A percentile compares a stretch with the other conserved stretches of the same genome.
phyloP scores from a whole-genome alignment of 305 asterid genomes.

The Salvia sclarea region DNA sequence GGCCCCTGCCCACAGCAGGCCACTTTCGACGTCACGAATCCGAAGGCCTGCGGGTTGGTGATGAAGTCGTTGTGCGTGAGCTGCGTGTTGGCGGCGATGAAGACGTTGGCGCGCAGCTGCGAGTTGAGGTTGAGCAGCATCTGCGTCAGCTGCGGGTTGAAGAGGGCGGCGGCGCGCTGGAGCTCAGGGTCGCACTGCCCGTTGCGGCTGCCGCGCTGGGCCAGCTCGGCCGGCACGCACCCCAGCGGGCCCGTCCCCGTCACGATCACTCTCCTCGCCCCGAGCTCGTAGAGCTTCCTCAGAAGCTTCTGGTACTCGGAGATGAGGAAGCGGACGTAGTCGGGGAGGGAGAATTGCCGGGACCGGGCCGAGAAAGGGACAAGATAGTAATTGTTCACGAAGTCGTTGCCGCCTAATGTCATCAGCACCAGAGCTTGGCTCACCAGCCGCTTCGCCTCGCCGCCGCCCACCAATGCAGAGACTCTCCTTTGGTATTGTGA shows the following conservation, averaged over 20 bases:
- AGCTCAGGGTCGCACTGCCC: conserved; percentile 54
- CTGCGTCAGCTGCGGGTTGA: conserved; percentile 48
- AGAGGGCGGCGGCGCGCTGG: conserved; percentile 48
- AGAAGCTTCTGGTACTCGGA: conserved; percentile 63
- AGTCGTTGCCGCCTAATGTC: conserved; percentile 81
- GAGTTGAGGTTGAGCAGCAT: conserved; percentile 46
- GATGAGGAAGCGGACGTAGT: conserved; percentile 59
- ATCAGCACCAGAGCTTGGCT: conserved; percentile 60
- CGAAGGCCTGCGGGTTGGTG: conserved; percentile 48
- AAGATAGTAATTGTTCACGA: conserved; percentile 70
- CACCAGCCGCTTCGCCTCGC: conserved; percentile 43
- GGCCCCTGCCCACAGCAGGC: conserved; percentile 73
- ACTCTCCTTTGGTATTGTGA: conserved; percentile 58
- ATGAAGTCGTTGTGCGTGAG: conserved; percentile 40
- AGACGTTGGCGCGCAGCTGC: conserved; percentile 33
- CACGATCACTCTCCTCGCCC: conserved; percentile 52
- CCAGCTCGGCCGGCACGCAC: conserved; percentile 63
- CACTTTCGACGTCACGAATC: conserved; percentile 49
- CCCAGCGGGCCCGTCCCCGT: conserved; percentile 65
- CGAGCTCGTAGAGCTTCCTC: conserved; percentile 39
- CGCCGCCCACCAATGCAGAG: conserved; percentile 47
- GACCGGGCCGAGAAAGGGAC: conserved; percentile 71
- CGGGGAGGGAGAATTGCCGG: conserved; percentile 55
- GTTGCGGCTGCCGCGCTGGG: conserved; percentile 45
- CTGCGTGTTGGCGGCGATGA: conserved; percentile 52